Evolutionary conservation across 495 filamentous ascomycete species (phyloP), one percentile per base, ranked within the genome.

Genomic region (Neurospora sp.): DNA sequence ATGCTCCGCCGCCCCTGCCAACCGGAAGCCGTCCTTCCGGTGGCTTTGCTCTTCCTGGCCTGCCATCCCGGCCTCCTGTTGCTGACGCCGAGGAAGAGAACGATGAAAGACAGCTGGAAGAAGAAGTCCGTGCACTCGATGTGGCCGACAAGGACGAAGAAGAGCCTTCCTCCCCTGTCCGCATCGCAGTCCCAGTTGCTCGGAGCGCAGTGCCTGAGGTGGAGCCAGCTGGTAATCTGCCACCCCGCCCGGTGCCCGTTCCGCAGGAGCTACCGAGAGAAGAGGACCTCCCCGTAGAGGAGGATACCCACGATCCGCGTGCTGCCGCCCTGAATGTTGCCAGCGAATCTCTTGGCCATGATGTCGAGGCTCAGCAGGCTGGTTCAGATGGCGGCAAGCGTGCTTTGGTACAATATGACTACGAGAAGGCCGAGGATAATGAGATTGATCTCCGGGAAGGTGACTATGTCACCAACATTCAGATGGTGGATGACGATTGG

Each of bases 401-500:
- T 39, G 96, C 96, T 4, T 71, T 97, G 40, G 87, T 94, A 69
- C 92, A 96, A 74, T 99, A 93, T 80, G 96, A 99, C 78, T 99
- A 99, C 76, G 94, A 97, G 74, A 97, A 94, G 79, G 94, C 93
- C 4, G 96, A 99, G 81, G 93, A 97, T 72, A 99, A 99, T 79
- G 96, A 99, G 80, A 85, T 98, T 59, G 93, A 97, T 72, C 86
- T 99, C 5, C 86, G 85, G n/a, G 96, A 99, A 82, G 94, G 94
- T 20, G 93, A 97, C 72, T 89, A 90, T 76, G 91, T 99, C 42
- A 94, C 90, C n/a, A 90, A 97, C 75, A 97, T 99, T 78, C 94
- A 99, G 66, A 96, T 97, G 93, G 94, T 99, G 2, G 96, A 99
- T 75, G 88, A 89, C 69, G 95, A 98, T 79, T 99, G 96, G 96